Evolutionary conservation across 2,329 filamentous ascomycete species (phyloP), one percentile per base, ranked within the genome.

Genomic region (Aspergillus spinulosporus): DNA sequence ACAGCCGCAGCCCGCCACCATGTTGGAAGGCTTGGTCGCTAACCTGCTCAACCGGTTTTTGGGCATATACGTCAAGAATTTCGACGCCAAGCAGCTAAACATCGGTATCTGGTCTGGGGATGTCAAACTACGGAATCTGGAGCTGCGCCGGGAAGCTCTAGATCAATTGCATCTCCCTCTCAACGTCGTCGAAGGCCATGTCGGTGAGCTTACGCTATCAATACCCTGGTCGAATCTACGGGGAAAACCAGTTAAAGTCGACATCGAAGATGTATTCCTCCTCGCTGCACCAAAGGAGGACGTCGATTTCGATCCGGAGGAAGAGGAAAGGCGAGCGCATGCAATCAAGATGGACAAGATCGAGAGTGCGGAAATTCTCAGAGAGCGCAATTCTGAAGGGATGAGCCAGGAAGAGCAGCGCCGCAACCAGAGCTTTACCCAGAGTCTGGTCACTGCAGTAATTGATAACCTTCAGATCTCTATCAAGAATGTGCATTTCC

Each of bases 11-110:
- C 67, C 74, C 74, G 74, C 78, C 82, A 82, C 74, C 69, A 99
- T 99, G 94, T 86, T 99, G 79, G 94, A 99, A 84, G 90, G 92
- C 66, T 83, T 99, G 66, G 94, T 97, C 62, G 92, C 94, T 68
- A 95, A 93, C 77, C 83, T 99, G 81, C 88, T 99, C 68, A 99
- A 99, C 81, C 89, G 95, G 80, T 97, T 99, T 78, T 80, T 99
- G 85, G 95, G 94, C 83, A 96, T 97, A 89, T 99, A 99, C 76
- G 93, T 99, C 76, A 92, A 96, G 83, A 97, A 99, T 78, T 99
- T 99, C 74, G 94, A 99, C 76, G 91, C 94, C 53, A 89, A 91
- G 69, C 94, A 99, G 80, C 84, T 99, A 64, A 99, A 99, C 73
- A 92, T 99, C 62, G 94, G 95, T 62, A 99, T 99, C 69, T 99